Conservation (phyloP, 306 rosid genomes). For the Acmispon strigosus region DNA sequence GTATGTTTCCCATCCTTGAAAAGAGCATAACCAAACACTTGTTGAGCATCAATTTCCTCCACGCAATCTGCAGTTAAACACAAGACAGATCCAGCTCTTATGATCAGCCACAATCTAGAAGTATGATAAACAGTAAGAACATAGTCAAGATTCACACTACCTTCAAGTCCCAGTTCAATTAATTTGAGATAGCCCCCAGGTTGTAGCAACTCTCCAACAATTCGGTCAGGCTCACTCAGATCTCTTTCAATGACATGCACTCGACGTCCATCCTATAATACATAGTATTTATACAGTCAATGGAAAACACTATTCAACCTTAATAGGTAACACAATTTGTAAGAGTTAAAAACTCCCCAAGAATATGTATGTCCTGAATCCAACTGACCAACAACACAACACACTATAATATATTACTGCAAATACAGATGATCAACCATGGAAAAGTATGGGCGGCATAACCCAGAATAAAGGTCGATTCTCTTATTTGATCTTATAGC, state of each 20-base stretch:
- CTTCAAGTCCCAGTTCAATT: conserved; percentile 89
- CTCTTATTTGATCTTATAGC: neutral
- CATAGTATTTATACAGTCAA: conserved; percentile 4
- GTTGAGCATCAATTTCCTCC: conserved; percentile 74
- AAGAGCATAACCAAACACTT: conserved; percentile 91
- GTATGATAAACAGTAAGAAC: neutral
- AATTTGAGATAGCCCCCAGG: conserved; percentile 98
- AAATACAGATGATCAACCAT: neutral
- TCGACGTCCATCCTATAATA: conserved; percentile 78
- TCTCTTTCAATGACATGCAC: conserved; percentile 91
- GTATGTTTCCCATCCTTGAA: conserved; percentile 92
- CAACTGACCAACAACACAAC: neutral
- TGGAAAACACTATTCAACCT: neutral
- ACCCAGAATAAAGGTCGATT: neutral
- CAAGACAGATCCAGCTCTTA: neutral
- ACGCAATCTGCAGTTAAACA: conserved; percentile 68
- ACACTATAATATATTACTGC: neutral
- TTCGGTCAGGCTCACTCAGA: conserved; percentile 84
- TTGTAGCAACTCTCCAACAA: conserved; percentile 92
- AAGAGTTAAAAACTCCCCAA: neutral
- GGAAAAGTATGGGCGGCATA: neutral
- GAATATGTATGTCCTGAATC: neutral
- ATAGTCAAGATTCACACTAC: conserved; percentile 25
- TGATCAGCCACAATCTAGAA: neutral
- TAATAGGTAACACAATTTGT: neutral